Evolutionary conservation across 139 green algal species (phyloP).

Genomic region (Tetraselmis chui): DNA sequence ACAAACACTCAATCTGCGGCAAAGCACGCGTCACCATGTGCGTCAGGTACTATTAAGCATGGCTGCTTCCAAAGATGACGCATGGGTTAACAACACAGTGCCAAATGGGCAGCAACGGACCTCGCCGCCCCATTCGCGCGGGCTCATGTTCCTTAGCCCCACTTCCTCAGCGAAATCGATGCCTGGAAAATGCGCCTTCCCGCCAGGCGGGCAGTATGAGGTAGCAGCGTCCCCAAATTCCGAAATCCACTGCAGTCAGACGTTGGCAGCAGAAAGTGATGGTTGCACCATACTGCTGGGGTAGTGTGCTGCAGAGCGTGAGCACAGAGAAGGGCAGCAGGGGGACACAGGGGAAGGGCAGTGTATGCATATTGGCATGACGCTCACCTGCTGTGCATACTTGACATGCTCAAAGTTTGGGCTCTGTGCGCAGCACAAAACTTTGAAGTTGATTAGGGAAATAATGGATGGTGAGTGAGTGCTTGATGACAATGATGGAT

Average conservation of each 20-base stretch:
- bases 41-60: no score
- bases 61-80: no score
- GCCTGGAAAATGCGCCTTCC: slow-evolving; percentile 28
- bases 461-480: no score
- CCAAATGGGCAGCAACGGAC: no score
- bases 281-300: neutral
- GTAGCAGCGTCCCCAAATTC: slow-evolving; percentile 40
- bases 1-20: slow-evolving; percentile 20
- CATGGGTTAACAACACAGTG: no score
- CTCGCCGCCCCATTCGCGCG: slow-evolving; percentile 39
- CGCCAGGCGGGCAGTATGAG: slow-evolving; percentile 37
- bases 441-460: no score
- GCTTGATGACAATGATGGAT: no score
- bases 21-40: no score
- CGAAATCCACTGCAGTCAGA: slow-evolving; percentile 36
- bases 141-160: slow-evolving; percentile 5
- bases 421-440: slow-evolving; percentile 12
- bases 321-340: neutral
- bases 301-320: neutral
- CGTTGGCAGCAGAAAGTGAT: neutral
- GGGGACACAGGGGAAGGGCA: neutral
- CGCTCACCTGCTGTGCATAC: slow-evolving; percentile 19
- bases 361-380: neutral
- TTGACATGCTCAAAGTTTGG: slow-evolving; percentile 58
- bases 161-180: slow-evolving; percentile 28